Evolutionary conservation across 179 eudicot species (phyloP).

Genomic region (Heliamphora pulchella): DNA sequence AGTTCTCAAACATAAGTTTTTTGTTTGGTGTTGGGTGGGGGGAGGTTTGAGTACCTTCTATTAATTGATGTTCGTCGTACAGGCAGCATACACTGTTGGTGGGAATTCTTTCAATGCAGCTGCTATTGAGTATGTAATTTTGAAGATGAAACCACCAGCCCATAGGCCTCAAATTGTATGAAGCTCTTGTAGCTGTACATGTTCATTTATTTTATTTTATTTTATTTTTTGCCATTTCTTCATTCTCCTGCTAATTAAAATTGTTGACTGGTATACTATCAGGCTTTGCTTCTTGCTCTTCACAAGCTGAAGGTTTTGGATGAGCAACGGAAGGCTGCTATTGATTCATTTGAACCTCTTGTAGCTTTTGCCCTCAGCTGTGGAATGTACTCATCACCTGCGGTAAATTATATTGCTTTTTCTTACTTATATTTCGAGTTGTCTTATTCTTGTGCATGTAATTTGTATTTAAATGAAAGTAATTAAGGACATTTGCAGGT

Average conservation of each 20-base stretch:
- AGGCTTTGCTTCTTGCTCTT: conserved; percentile 24
- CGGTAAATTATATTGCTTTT: conserved; percentile 3
- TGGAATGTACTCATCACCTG: conserved; percentile 23
- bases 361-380: conserved; percentile 23
- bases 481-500: conserved; percentile 4
- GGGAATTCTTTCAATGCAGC: conserved; percentile 25
- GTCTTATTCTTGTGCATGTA: not conserved
- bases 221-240: not conserved
- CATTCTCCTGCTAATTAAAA: not conserved
- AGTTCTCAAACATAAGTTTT: too few relatives aligned
- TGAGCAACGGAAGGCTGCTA: conserved; percentile 22
- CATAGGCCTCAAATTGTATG: conserved; percentile 23
- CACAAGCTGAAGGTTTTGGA: conserved; percentile 18
- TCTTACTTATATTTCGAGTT: not conserved
- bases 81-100: conserved; percentile 22
- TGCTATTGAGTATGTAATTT: conserved; percentile 18
- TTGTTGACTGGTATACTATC: not conserved
- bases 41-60: not conserved
- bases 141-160: conserved; percentile 25
- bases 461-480: not conserved
- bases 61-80: not conserved
- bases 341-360: conserved; percentile 19
- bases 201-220: not conserved
- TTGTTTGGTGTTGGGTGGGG: not conserved
- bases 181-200: not conserved